A percentile compares a stretch with the other conserved stretches of the same genome.
Evolutionary conservation across 331 rosid species (phyloP).

Genomic region (Pyracantha coccinea): DNA sequence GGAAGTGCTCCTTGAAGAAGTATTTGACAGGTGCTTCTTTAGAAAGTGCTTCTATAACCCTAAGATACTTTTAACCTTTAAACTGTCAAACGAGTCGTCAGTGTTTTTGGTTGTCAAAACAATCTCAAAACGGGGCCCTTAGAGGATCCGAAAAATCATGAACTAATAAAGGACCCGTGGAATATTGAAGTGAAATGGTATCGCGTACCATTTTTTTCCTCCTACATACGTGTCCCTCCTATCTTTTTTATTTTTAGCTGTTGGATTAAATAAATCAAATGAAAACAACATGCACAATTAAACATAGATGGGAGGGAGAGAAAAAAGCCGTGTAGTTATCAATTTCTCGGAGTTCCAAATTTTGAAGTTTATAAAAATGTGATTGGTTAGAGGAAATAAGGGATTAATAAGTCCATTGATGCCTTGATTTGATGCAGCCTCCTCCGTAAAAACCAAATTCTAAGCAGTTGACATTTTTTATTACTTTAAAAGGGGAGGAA

Average conservation of each 20-base stretch:
- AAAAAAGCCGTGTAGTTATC: not conserved
- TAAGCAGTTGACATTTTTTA: not conserved
- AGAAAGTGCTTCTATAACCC: not conserved
- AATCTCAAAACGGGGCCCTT: no score
- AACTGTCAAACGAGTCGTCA: no score
- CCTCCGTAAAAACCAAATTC: not conserved
- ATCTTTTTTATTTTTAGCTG: no score
- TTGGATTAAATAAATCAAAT: no score
- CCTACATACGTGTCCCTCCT: no score
- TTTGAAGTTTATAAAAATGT: not conserved
- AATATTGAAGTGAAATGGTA: no score
- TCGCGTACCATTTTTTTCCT: no score
- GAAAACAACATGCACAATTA: not conserved
- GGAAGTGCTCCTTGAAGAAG: not conserved
- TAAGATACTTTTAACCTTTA: not conserved
- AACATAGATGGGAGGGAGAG: not conserved
- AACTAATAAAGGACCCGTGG: not conserved
- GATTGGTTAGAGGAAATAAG: not conserved
- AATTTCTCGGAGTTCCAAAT: not conserved
- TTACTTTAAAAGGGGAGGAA: no score
- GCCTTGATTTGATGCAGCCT: not conserved
- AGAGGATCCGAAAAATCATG: no score
- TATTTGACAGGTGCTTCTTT: not conserved
- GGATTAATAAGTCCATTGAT: not conserved
- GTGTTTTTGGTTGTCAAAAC: no score